phyloP scores from a whole-genome alignment of 108 stramenopile genomes.

The Skeletonema tropicum region DNA sequence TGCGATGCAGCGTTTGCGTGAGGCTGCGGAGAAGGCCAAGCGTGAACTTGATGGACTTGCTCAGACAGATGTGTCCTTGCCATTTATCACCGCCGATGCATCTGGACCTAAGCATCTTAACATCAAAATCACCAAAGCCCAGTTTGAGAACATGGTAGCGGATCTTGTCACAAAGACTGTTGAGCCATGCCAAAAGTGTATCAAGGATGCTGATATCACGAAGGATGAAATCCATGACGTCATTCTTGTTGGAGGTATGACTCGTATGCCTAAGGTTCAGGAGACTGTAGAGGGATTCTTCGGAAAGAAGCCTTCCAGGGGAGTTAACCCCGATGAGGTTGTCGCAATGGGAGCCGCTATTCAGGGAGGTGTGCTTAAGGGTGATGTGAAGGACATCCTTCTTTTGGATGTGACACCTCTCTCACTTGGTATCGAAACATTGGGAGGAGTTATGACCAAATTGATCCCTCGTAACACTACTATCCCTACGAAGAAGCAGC shows the following conservation, averaged over 20 bases:
- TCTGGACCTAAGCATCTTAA: slow-evolving; percentile 99
- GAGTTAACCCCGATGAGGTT: slow-evolving; percentile 99
- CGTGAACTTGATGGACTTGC: slow-evolving; percentile 99
- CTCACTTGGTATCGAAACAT: slow-evolving; percentile 98
- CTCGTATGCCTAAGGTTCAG: slow-evolving; percentile 99
- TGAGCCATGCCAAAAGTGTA: slow-evolving; percentile 96
- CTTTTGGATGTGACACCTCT: slow-evolving; percentile 98
- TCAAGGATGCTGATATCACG: slow-evolving; percentile 93
- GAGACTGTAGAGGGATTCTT: slow-evolving; percentile 97
- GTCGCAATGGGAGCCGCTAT: slow-evolving; percentile 99
- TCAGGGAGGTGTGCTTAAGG: slow-evolving; percentile 98
- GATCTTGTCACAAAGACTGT: slow-evolving; percentile 91
- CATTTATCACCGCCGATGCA: slow-evolving; percentile 99
- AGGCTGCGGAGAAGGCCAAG: slow-evolving; percentile 99
- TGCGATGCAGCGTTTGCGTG: slow-evolving; percentile 98
- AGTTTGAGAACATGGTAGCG: slow-evolving; percentile 97
- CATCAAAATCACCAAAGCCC: slow-evolving; percentile 89
- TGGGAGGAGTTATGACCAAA: slow-evolving; percentile 99
- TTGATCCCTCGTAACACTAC: slow-evolving; percentile 99
- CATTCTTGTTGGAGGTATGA: slow-evolving; percentile 99
- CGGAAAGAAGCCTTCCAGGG: slow-evolving; percentile 87
- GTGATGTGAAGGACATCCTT: slow-evolving; percentile 99
- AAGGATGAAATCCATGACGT: slow-evolving; percentile 97
- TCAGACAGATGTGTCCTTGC: slow-evolving; percentile 97
- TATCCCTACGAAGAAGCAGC: slow-evolving; percentile 99